Percentiles rank a stretch among this genome's conserved stretches.
phyloP scores from a whole-genome alignment of 164 flowering plant species.

The Pachysandra terminalis region DNA sequence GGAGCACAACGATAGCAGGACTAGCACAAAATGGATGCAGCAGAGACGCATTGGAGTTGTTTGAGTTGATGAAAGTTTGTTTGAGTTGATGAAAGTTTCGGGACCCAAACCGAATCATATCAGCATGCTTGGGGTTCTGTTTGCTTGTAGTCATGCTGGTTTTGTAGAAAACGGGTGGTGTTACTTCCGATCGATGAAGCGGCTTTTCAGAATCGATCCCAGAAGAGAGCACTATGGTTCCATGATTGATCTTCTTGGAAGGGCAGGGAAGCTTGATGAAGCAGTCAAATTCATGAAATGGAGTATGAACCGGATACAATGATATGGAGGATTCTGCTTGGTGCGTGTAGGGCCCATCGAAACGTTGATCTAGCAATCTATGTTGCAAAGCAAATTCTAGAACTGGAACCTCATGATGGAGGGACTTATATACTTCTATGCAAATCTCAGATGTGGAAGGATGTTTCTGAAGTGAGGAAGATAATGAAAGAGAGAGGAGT shows the following conservation, averaged over 20 bases:
- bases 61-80: no score
- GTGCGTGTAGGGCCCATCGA: conserved; percentile 72
- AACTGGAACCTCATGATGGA: conserved; percentile 62
- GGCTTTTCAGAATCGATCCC: conserved; percentile 54
- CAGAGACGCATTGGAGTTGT: conserved; percentile 51
- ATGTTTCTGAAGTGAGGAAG: conserved; percentile 49
- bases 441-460: conserved; percentile 69
- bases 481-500: conserved; percentile 51
- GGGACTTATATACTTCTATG: conserved; percentile 75
- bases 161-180: conserved; percentile 61
- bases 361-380: conserved; percentile 55
- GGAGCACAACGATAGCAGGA: conserved; percentile 93
- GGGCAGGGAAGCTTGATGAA: conserved; percentile 80
- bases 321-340: conserved; percentile 73
- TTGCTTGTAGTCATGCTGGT: conserved; percentile 96
- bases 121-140: conserved; percentile 70
- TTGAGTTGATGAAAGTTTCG: conserved; percentile 58
- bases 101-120: conserved; percentile 63
- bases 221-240: conserved; percentile 86
- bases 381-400: conserved; percentile 61
- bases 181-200: conserved; percentile 68
- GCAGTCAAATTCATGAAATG: conserved; percentile 61
- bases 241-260: conserved; percentile 83
- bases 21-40: conserved; percentile 84
- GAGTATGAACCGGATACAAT: conserved; percentile 66